Evolutionary conservation across 768 basidiomycete genomes (phyloP), one percentile per base, ranked within the genome.

Genomic region (Lactarius hengduanensis): DNA sequence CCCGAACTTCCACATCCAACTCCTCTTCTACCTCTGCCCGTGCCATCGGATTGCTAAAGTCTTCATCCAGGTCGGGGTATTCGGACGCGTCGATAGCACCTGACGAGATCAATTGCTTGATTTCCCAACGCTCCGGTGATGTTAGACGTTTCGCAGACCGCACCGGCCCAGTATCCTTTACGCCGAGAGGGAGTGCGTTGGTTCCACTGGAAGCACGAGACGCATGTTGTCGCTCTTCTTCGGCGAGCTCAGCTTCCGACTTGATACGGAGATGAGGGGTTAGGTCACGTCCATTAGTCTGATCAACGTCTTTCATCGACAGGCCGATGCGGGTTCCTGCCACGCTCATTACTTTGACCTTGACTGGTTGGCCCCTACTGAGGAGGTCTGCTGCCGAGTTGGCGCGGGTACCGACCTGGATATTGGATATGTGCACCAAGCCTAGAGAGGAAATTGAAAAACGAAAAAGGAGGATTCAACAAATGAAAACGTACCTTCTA

Each of bases 291-390:
- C 96, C 97, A 0, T 89, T 88, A 18, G 75, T 77, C 75, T 99
- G 97, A 75, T 99, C 97, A 38, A 94, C 97, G 74, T 99, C 97
- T 74, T 96, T 96, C 91, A 99, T 98, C 28, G 96, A 98, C 28
- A 99, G 82, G 9, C 92, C 85, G 61, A 95, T 77, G 62, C 93
- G 86, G 68, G 63, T 85, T 5, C 92, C 93, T 2, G 94, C 92
- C 26, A 94, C 83, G 66, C 92, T 94, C 89, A 97, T 92, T 68
- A 98, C 94, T 76, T 99, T 98, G 74, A 98, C 92, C 75, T 96
- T 98, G 68, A 97, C 93, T 16, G 80, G 73, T 73, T 98, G 92
- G 26, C 89, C 89, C 65, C 94, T 84, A 68, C 85, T 89, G 60
- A 98, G 83, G 53, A 97, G 80, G 75, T 99, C 97, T 45, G 87